A percentile compares a stretch with the other conserved stretches of the same genome.
phyloP scores from a whole-genome alignment of 768 basidiomycete genomes.

The Suillus placidus region DNA sequence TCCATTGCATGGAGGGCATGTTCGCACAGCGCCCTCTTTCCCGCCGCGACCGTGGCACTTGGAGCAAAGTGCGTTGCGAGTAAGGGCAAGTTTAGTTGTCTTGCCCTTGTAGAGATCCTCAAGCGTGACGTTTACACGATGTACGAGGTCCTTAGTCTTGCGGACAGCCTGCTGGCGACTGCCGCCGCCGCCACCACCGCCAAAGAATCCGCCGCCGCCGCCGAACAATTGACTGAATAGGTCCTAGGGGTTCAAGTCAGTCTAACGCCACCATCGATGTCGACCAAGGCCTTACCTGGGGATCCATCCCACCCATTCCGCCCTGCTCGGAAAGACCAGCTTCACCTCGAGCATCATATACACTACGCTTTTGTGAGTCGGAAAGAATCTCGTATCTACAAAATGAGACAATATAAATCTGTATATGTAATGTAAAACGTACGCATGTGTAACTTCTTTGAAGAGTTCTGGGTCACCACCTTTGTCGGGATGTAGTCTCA shows the following conservation, averaged over 20 bases:
- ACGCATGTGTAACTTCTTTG: constrained; percentile 97
- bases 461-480: constrained; percentile 96
- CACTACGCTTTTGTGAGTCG: constrained; percentile 75
- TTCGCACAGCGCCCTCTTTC: constrained; percentile 91
- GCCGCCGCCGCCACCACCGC: constrained; percentile 47
- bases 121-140: constrained; percentile 93
- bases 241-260: constrained; percentile 53
- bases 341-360: constrained; percentile 92
- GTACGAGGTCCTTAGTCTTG: constrained; percentile 97
- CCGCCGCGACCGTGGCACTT: constrained; percentile 97
- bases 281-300: constrained; percentile 62
- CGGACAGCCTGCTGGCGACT: constrained; percentile 72
- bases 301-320: constrained; percentile 95
- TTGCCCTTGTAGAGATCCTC: constrained; percentile 99
- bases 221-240: constrained; percentile 97
- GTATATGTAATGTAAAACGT: constrained; percentile 39
- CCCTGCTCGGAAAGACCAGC: constrained; percentile 86
- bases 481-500: constrained; percentile 89
- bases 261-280: background rate
- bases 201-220: constrained; percentile 77
- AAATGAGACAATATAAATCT: constrained; percentile 8
- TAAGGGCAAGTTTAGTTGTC: constrained; percentile 95
- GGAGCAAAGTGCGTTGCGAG: constrained; percentile 89
- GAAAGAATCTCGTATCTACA: constrained; percentile 90
- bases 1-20: constrained; percentile 78